A percentile compares a stretch with the other conserved stretches of the same genome.
Evolutionary conservation across 192 early-diverging fungal genomes (phyloP).

Genomic region (Spinellus fusiger): DNA sequence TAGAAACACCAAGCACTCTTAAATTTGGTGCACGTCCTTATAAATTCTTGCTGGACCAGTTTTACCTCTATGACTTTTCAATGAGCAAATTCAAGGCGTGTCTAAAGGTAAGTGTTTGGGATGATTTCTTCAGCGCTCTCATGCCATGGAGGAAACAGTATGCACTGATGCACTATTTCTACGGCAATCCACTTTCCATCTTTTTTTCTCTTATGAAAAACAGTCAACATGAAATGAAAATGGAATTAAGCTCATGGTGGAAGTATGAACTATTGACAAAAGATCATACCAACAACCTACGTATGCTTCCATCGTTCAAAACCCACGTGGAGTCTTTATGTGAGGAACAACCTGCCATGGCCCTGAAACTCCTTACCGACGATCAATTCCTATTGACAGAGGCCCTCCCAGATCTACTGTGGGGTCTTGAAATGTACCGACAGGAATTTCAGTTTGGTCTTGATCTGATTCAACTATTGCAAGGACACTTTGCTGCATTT

Average conservation of each 20-base stretch:
- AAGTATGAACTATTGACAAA: slow-evolving; percentile 25
- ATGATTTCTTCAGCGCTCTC: not conserved
- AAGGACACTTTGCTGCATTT: slow-evolving; percentile 44
- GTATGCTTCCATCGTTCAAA: slow-evolving; percentile 68
- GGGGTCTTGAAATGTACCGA: slow-evolving; percentile 49
- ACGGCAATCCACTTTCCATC: slow-evolving; percentile 72
- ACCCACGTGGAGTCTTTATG: slow-evolving; percentile 40
- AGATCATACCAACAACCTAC: slow-evolving; percentile 57
- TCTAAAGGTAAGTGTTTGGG: slow-evolving; percentile 48
- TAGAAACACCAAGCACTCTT: slow-evolving; percentile 43
- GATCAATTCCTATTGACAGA: slow-evolving; percentile 50
- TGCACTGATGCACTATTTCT: slow-evolving; percentile 82
- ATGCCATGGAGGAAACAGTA: slow-evolving; percentile 58
- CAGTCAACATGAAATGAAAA: not conserved
- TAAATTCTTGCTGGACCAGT: slow-evolving; percentile 74
- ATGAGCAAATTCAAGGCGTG: slow-evolving; percentile 65
- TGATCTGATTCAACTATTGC: slow-evolving; percentile 50
- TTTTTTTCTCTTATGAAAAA: slow-evolving; percentile 11
- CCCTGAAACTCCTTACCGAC: slow-evolving; percentile 46
- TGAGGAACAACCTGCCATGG: slow-evolving; percentile 33
- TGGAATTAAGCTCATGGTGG: slow-evolving; percentile 3
- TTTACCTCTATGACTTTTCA: slow-evolving; percentile 75
- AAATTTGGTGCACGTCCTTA: slow-evolving; percentile 67
- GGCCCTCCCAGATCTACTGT: slow-evolving; percentile 44
- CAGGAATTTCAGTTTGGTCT: slow-evolving; percentile 54